Evolutionary conservation across 164 flowering plant genomes (phyloP), one percentile per base, ranked within the genome.

Genomic region (Piper longum): DNA sequence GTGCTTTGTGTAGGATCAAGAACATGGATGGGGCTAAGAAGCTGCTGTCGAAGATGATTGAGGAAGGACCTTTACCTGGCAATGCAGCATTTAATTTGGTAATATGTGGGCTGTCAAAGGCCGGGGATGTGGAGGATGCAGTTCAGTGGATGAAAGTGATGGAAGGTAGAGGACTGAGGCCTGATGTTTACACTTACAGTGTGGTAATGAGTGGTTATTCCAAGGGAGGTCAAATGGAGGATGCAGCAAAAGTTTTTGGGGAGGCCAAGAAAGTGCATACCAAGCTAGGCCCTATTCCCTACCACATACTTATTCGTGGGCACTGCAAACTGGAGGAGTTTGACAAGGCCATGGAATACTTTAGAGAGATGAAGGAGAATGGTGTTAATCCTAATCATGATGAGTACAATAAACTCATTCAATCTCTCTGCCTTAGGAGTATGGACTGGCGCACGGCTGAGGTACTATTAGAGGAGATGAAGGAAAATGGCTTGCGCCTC

Each of bases 401-500:
- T 66, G 96, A 88, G 69, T 90, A 87, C 66, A 80, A 75, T 65
- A 83, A 88, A 66, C 51, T 90, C 73, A 83, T 93, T 18, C 86
- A 79, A 52, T 86, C 96, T 58, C 91, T 93, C 51, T 93, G 96
- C 67, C 72, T 84, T 45, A 84, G 83, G 74, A 85, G 87, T 56
- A 67, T 85, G 41, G 97, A 90, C 75, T 90, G 96, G 96, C 70
- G 70, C 66, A 81, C 77, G 40, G 85, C 97, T 39, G 88, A 86
- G 69, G 79, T 75, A 64, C 73, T 93, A 66, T 54, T 80, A 2
- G 85, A 81, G 65, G 88, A 90, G 62, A 86, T 88, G 95, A 79
- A 75, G 45, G 77, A 71, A 65, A 76, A 75, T 17, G 97, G 92
- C 3, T 62, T 90, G 75, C 41, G 77, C 77, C 91, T 84, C 2